A percentile compares a stretch with the other conserved stretches of the same genome.
phyloP scores from a whole-genome alignment of 2,329 filamentous ascomycete genomes.

The Endocalyx cinctus region DNA sequence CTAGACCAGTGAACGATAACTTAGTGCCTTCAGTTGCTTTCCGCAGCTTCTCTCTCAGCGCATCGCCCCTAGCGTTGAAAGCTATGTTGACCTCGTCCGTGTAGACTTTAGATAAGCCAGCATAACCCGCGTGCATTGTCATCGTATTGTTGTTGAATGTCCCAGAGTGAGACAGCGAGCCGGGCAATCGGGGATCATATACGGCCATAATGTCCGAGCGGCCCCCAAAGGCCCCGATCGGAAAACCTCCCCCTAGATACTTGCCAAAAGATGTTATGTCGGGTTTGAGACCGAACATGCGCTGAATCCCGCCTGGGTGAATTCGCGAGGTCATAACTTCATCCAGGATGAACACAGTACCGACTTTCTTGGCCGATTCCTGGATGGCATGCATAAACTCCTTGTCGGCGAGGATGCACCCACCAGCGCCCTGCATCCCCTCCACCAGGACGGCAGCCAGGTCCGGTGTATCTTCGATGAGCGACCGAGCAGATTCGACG shows the following conservation, averaged over 20 bases:
- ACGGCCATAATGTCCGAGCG: constrained; percentile 52
- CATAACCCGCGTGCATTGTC: constrained; percentile 45
- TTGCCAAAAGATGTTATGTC: constrained; percentile 64
- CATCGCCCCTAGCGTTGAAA: constrained; percentile 23
- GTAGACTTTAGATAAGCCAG: constrained; percentile 22
- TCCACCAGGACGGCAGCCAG: constrained; percentile 64
- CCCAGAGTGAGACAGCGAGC: constrained; percentile 43
- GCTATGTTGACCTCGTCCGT: constrained; percentile 19
- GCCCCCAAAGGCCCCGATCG: constrained; percentile 65
- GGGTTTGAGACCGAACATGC: constrained; percentile 40
- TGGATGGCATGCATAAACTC: constrained; percentile 51
- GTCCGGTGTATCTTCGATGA: constrained; percentile 36
- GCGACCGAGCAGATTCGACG: constrained; percentile 35
- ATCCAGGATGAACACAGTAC: constrained; percentile 61
- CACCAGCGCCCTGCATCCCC: constrained; percentile 60
- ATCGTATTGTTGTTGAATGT: constrained; percentile 60
- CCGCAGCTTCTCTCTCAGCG: constrained; percentile 15
- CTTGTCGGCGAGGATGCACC: constrained; percentile 44
- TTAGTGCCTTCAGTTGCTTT: constrained; percentile 13
- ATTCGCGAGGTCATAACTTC: constrained; percentile 68
- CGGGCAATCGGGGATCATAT: constrained; percentile 39
- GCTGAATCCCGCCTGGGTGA: constrained; percentile 41
- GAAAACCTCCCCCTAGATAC: constrained; percentile 61
- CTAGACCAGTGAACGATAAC: constrained; percentile 20
- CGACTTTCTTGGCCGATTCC: constrained; percentile 37